Evolutionary conservation across 2,329 filamentous ascomycete species (phyloP).

Genomic region (Ceratocystis papillata): DNA sequence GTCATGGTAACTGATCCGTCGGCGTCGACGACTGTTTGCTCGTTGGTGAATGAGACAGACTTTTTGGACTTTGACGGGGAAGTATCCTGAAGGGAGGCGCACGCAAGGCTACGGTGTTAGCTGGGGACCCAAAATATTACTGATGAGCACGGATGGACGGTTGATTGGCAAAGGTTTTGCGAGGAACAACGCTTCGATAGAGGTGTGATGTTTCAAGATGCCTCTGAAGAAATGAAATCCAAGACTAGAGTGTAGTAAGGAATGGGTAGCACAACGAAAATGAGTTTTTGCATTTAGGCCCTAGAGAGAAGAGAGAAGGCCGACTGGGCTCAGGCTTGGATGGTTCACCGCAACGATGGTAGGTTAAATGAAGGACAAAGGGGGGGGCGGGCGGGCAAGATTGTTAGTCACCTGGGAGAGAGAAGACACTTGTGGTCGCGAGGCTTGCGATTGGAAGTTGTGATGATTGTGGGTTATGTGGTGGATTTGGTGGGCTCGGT

Average conservation of each 20-base stretch:
- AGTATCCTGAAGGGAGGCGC: constrained; percentile 13
- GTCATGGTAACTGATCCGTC: constrained; percentile 75
- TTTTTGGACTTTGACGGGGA: constrained; percentile 59
- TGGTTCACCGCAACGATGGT: too few relatives aligned
- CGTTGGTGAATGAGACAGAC: constrained; percentile 86
- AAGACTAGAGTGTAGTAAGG: not conserved
- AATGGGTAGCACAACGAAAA: not conserved
- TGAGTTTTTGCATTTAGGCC: not conserved
- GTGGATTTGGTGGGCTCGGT: not conserved
- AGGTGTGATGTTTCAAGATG: not conserved
- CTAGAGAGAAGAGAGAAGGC: not conserved
- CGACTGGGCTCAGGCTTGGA: too few relatives aligned
- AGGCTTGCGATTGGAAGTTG: constrained; percentile 8
- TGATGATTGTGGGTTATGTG: constrained; percentile 1
- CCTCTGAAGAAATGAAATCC: not conserved
- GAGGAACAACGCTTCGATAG: too few relatives aligned
- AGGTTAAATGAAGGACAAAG: too few relatives aligned
- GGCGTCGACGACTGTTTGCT: constrained; percentile 74
- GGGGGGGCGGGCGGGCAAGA: not conserved
- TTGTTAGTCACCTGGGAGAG: constrained; percentile 16
- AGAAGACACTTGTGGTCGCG: constrained; percentile 3
- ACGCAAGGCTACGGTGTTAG: constrained; percentile 14
- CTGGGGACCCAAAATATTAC: not conserved
- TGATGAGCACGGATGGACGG: too few relatives aligned
- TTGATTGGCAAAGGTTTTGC: too few relatives aligned